Base-by-base conservation (phyloP, 2,329 filamentous ascomycete genomes). In the Metarhizium rileyi region DNA sequence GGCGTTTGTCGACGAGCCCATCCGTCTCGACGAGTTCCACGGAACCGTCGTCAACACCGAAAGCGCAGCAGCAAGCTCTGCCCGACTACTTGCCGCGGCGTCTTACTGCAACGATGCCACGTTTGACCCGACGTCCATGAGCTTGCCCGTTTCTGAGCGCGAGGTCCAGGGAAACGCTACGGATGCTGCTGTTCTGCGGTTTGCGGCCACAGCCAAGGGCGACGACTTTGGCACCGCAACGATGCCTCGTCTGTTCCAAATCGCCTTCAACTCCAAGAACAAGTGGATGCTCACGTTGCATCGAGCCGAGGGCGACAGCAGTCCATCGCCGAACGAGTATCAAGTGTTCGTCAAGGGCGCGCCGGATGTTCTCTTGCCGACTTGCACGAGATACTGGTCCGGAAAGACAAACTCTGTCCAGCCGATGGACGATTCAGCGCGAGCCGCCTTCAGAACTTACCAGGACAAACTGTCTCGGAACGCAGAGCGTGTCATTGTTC, bases 271-370 rank as follows among this genome's bases (percentile, higher is more conserved):
- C 59, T 74, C 70, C 16, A 74, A 72, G 58, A 74, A 72, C 56
- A 75, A 75, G 50, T 74, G 67, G 62, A 73, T 74, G 69, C 61
- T 74, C n/a, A 70, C 66, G 0, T 56, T 66, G n/a, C 65, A 63
- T 43, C 52, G 55, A 25, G 53, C 65, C 12, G 53, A 59, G 12
- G 54, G 55, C 5, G 51, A 60, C 14, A 9, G 9, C 7, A 64
- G 63, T 41, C 50, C 56, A 1, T 49, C 52, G 1, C 42, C 50
- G 12, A 57, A 53, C 8, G 43, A 59, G 10, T 73, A 70, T 48
- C 66, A 71, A 26, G 63, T 76, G 5, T 72, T 73, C 50, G 68
- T 78, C 56, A 78, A 78, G 61, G 75, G 75, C 28, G 75, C 75
- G 1, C 75, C 75, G 0, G 75, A 78, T 54, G 74, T 78, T 18